A percentile compares a stretch with the other conserved stretches of the same genome.
phyloP scores from a whole-genome alignment of 306 rosid genomes.

The Rosa chinensis region DNA sequence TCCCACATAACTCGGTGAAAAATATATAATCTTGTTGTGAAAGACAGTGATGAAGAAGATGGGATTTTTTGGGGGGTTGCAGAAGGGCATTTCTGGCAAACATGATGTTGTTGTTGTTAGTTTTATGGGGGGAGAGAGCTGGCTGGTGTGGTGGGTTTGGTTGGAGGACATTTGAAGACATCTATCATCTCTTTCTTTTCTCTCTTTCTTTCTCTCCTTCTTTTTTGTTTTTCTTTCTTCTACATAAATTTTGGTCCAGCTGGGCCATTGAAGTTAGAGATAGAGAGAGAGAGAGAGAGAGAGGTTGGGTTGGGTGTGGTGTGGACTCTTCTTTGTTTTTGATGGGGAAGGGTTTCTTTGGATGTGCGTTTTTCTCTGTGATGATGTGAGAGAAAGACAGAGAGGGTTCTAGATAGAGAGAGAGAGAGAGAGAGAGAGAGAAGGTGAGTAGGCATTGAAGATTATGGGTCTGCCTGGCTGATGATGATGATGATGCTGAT shows the following conservation, averaged over 20 bases:
- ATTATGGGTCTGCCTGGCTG: conserved; percentile 11
- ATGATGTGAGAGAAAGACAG: conserved; percentile 42
- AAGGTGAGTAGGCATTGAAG: conserved; percentile 26
- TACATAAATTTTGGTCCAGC: conserved; percentile 88
- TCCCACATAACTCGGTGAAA: conserved; percentile 97
- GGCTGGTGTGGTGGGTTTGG: conserved; percentile 72
- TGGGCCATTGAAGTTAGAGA: conserved; percentile 81
- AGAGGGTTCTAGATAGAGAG: conserved; percentile 20
- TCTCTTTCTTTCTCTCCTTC: conserved; percentile 30
- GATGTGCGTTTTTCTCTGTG: conserved; percentile 36
- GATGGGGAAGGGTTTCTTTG: conserved; percentile 47
- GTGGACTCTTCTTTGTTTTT: conserved; percentile 60
- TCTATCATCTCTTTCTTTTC: conserved; percentile 51
- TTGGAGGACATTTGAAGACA: conserved; percentile 94
- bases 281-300: conserved; percentile 19
- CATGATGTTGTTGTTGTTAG: conserved; percentile 25
- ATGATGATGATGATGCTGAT: neutral
- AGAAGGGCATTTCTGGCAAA: conserved; percentile 92
- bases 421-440: conserved; percentile 24
- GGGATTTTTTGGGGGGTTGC: conserved; percentile 93
- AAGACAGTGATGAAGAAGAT: conserved; percentile 98
- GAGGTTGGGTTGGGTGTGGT: conserved; percentile 31
- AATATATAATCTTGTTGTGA: conserved; percentile 60
- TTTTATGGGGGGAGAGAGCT: conserved; percentile 33
- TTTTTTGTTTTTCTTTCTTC: conserved; percentile 49